These are phyloP conservation scores for Lipomyces orientalis DNA, from an alignment of 805 yeast genomes.

Conservation along the genomic window DNA sequence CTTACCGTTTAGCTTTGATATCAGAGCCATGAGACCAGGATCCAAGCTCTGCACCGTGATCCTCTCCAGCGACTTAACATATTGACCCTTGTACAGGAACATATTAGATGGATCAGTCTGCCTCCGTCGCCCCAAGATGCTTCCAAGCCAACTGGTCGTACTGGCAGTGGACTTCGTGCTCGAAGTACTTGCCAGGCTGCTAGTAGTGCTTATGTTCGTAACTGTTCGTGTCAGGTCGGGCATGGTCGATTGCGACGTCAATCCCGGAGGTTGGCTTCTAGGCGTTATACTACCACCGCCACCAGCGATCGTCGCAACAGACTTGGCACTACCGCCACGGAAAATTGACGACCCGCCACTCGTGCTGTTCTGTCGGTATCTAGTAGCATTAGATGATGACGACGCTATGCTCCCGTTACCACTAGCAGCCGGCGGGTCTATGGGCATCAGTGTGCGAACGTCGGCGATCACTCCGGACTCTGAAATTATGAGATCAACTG, in stretches of 20 bases:
- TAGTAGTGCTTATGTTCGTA: constrained; percentile 25
- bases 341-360: constrained; percentile 5
- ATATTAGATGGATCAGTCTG: constrained; percentile 25
- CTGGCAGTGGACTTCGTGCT: constrained; percentile 29
- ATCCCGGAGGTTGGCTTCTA: background rate
- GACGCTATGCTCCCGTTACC: constrained; percentile 15
- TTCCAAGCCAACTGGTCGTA: constrained; percentile 32
- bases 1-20: constrained; percentile 33
- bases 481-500: constrained; percentile 30
- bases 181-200: constrained; percentile 19
- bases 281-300: constrained; percentile 8
- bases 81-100: constrained; percentile 26
- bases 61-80: constrained; percentile 28
- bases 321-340: constrained; percentile 9
- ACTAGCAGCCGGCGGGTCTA: constrained; percentile 22
- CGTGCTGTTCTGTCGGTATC: constrained; percentile 14
- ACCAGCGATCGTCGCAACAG: constrained; percentile 7
- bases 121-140: constrained; percentile 22
- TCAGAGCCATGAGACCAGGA: constrained; percentile 35
- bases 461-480: constrained; percentile 38
- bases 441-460: constrained; percentile 27
- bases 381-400: constrained; percentile 12
- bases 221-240: constrained; percentile 25
- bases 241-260: background rate
- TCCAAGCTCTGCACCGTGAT: constrained; percentile 37